phyloP scores from a whole-genome alignment of 208 protist species.

The Kentomonas sorsogonicus region DNA sequence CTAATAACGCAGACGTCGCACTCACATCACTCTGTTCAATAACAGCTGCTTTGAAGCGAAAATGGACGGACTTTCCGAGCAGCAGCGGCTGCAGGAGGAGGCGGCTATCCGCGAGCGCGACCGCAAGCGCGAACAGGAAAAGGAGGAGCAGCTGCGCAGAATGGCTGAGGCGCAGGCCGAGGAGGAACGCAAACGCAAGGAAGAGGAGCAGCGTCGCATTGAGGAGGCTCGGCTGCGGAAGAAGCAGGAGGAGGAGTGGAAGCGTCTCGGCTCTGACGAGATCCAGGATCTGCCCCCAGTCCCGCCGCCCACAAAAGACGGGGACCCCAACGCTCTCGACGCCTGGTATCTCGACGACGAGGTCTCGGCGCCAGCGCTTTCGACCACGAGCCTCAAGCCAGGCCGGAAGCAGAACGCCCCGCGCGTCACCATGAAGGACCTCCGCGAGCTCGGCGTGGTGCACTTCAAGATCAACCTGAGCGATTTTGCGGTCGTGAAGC shows the following conservation, averaged over 20 bases:
- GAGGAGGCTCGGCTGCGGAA: constrained; percentile 69
- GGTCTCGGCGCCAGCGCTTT: constrained; percentile 51
- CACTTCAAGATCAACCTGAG: constrained; percentile 78
- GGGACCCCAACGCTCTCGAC: constrained; percentile 37
- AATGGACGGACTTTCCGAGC: constrained; percentile 35
- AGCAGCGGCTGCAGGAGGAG: constrained; percentile 68
- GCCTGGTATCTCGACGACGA: constrained; percentile 89
- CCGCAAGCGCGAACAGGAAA: constrained; percentile 52
- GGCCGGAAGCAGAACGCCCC: constrained; percentile 47
- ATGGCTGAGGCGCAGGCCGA: constrained; percentile 47
- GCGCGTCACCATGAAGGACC: constrained; percentile 50
- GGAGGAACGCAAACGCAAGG: constrained; percentile 46
- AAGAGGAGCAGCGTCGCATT: constrained; percentile 49
- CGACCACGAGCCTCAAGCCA: constrained; percentile 67
- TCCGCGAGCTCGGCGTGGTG: constrained; percentile 77
- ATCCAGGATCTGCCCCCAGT: constrained; percentile 79
- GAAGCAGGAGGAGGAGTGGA: constrained; percentile 77
- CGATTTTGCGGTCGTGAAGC: constrained; percentile 81
- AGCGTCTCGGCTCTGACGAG: constrained; percentile 64
- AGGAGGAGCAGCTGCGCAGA: constrained; percentile 65
- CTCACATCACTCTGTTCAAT: too few relatives aligned
- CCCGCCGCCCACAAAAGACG: constrained; percentile 58
- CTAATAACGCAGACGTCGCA: not conserved
- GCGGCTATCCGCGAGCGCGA: constrained; percentile 80
- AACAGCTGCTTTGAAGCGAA: too few relatives aligned